These are phyloP conservation scores for Pneumocystis canis DNA, from an alignment of 1,139 yeast genomes.

Conservation along the genomic window DNA sequence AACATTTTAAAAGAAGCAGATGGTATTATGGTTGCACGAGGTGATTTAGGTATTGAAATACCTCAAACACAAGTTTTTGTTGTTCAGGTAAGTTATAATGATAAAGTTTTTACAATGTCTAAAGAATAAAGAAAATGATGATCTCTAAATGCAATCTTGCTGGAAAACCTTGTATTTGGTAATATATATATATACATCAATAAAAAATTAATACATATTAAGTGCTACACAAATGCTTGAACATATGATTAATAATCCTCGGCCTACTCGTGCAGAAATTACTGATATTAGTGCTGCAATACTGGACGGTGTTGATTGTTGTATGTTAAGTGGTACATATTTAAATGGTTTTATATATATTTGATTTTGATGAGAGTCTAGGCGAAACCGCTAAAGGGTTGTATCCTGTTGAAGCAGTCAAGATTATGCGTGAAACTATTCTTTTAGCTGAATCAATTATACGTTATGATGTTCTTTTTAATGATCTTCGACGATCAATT, in stretches of 20 bases:
- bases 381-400: slow-evolving; percentile 99
- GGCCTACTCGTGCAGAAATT: slow-evolving; percentile 99
- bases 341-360: neutral
- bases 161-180: slow-evolving; percentile 95
- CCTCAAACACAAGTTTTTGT: slow-evolving; percentile 98
- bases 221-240: slow-evolving; percentile 97
- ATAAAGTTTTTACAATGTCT: neutral
- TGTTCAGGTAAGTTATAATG: slow-evolving; percentile 38
- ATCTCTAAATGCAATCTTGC: slow-evolving; percentile 98
- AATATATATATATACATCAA: neutral
- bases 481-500: slow-evolving; percentile 78
- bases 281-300: slow-evolving; percentile 98
- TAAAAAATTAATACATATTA: neutral
- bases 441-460: slow-evolving; percentile 94
- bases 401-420: slow-evolving; percentile 93
- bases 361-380: slow-evolving; percentile 50
- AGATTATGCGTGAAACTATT: slow-evolving; percentile 97
- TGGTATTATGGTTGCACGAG: slow-evolving; percentile 99
- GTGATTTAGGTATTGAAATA: slow-evolving; percentile 98
- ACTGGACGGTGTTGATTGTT: slow-evolving; percentile 99
- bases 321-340: slow-evolving; percentile 21
- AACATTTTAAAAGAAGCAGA: slow-evolving; percentile 87
- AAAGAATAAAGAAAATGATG: slow-evolving; percentile 51
- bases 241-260: slow-evolving; percentile 98
- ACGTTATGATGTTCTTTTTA: slow-evolving; percentile 74